phyloP scores from a whole-genome alignment of 139 green algal genomes.

The Coelastrella sp. region DNA sequence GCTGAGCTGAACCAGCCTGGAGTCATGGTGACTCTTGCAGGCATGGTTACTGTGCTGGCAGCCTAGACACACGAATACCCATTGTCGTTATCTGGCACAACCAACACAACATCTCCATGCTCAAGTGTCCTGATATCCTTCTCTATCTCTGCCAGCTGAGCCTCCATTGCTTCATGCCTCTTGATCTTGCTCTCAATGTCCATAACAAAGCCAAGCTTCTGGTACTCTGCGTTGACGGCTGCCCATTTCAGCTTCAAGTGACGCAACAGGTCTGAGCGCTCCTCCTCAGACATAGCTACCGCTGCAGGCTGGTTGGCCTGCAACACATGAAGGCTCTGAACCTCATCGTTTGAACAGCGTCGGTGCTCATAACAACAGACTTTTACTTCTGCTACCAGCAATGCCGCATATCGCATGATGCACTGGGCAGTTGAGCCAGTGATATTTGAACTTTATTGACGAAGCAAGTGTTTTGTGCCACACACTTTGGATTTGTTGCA shows the following conservation, averaged over 20 bases:
- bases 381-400: no score
- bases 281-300: slow-evolving; percentile 57
- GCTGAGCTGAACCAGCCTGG: no score
- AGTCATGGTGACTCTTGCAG: no score
- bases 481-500: no score
- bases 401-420: background rate
- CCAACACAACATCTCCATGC: slow-evolving; percentile 71
- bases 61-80: background rate
- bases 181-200: slow-evolving; percentile 77
- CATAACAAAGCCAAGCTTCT: slow-evolving; percentile 79
- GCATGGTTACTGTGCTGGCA: no score
- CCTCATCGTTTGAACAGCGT: no score
- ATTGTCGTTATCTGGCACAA: slow-evolving; percentile 60
- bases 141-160: slow-evolving; percentile 80
- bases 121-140: slow-evolving; percentile 83
- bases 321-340: background rate
- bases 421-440: background rate
- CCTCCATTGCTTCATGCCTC: slow-evolving; percentile 78
- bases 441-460: background rate
- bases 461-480: background rate
- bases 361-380: no score
- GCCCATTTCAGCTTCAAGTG: slow-evolving; percentile 93
- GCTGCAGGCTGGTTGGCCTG: slow-evolving; percentile 44
- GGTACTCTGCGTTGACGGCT: slow-evolving; percentile 84
- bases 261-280: slow-evolving; percentile 75